These are phyloP conservation scores for Brasilioporus rufonigricans DNA, from an alignment of 768 basidiomycete species.

Conservation along the genomic window DNA sequence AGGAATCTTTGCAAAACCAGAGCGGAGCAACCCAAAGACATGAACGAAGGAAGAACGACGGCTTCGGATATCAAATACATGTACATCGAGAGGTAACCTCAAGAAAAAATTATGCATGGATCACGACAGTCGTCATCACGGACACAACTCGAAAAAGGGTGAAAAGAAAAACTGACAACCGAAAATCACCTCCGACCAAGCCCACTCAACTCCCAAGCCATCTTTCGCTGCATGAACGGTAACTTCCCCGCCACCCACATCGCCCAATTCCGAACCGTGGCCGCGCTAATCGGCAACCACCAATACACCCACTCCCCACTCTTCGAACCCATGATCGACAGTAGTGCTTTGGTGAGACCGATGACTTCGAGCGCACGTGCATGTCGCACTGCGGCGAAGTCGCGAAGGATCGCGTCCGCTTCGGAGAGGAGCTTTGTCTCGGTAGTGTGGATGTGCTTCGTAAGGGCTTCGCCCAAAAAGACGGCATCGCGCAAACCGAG, in stretches of 20 bases:
- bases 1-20: too few relatives aligned
- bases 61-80: too few relatives aligned
- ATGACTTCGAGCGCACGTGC: slow-evolving; percentile 44
- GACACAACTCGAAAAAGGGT: too few relatives aligned
- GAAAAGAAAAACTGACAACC: too few relatives aligned
- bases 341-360: slow-evolving; percentile 37
- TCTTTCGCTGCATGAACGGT: not conserved
- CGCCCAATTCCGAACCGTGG: slow-evolving; percentile 25
- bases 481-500: slow-evolving; percentile 56
- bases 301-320: slow-evolving; percentile 14
- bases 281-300: slow-evolving; percentile 28
- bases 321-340: slow-evolving; percentile 23
- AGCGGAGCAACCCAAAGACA: too few relatives aligned
- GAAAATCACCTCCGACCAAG: not conserved
- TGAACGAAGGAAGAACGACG: too few relatives aligned
- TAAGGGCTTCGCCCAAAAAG: slow-evolving; percentile 42
- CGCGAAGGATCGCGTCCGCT: slow-evolving; percentile 33
- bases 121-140: too few relatives aligned
- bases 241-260: slow-evolving; percentile 24
- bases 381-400: slow-evolving; percentile 37
- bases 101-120: too few relatives aligned
- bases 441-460: slow-evolving; percentile 30
- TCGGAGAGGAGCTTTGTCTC: slow-evolving; percentile 6
- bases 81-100: too few relatives aligned
- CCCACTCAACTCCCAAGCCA: slow-evolving; percentile 2